Evolutionary conservation across 306 rosid genomes (phyloP).

Genomic region (Vigna reflexopilosa): DNA sequence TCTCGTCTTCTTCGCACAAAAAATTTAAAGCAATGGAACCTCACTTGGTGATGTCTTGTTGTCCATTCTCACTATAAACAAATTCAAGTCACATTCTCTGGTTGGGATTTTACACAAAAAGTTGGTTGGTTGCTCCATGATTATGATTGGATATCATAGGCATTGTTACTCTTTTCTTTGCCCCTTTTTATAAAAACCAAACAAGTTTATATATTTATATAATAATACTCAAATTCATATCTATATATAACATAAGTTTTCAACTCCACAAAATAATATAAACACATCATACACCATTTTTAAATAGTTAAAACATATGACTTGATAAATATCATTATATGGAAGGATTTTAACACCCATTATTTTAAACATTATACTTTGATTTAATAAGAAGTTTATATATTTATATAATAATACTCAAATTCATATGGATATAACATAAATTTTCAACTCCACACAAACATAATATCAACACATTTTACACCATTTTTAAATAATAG

Average conservation of each 20-base stretch:
- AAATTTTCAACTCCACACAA: neutral
- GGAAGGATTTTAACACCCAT: too few relatives aligned
- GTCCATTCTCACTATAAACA: neutral
- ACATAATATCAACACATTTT: neutral
- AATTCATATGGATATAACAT: neutral
- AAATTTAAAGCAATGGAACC: neutral
- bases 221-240: neutral
- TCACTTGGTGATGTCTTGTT: conserved; percentile 30
- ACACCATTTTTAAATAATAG: neutral
- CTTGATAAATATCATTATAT: too few relatives aligned
- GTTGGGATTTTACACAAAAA: neutral
- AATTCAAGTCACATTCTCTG: conserved; percentile 13
- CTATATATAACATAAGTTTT: neutral
- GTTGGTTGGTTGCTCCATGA: neutral
- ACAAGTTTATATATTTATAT: neutral
- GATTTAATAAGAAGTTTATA: neutral
- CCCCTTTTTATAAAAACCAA: neutral
- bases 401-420: neutral
- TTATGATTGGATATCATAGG: neutral
- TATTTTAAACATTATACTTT: too few relatives aligned
- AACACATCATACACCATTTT: neutral
- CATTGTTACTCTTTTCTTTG: neutral
- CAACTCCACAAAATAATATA: neutral
- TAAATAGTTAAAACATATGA: neutral
- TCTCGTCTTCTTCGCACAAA: neutral